These are phyloP conservation scores for Fibroporia radiculosa DNA, from an alignment of 768 basidiomycete species.

Conservation along the genomic window DNA sequence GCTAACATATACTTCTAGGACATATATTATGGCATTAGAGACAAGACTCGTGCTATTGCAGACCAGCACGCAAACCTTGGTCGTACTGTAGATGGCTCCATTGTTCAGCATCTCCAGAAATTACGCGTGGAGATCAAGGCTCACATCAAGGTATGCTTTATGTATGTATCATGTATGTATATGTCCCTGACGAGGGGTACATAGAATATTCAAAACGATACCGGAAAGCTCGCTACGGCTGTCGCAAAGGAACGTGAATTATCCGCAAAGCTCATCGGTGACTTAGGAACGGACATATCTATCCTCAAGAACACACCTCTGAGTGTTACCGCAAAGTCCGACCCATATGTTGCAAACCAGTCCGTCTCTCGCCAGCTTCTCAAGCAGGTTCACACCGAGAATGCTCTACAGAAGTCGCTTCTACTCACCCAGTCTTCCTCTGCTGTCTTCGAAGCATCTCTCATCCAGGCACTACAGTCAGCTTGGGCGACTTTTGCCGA, in stretches of 20 bases:
- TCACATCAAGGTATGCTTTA: conserved; percentile 81
- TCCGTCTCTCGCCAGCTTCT: conserved; percentile 73
- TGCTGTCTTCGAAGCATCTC: conserved; percentile 94
- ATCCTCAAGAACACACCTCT: conserved; percentile 94
- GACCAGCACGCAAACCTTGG: conserved; percentile 97
- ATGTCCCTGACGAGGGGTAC: neutral
- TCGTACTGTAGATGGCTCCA: conserved; percentile 91
- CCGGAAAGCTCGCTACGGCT: conserved; percentile 80
- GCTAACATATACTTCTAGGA: conserved; percentile 41
- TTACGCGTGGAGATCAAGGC: conserved; percentile 94
- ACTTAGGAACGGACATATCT: conserved; percentile 82
- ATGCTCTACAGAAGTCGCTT: conserved; percentile 93
- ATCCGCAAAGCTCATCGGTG: conserved; percentile 78
- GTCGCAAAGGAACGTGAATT: conserved; percentile 93
- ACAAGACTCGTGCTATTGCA: conserved; percentile 88
- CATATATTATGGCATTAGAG: conserved; percentile 85
- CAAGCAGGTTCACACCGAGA: conserved; percentile 95
- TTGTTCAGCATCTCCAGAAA: conserved; percentile 96
- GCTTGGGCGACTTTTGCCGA: conserved; percentile 98
- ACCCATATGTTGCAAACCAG: conserved; percentile 76
- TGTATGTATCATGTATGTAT: neutral
- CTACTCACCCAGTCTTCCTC: conserved; percentile 98
- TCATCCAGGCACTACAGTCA: conserved; percentile 90
- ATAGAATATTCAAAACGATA: conserved; percentile 94
- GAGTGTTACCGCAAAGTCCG: conserved; percentile 66